A percentile compares a stretch with the other conserved stretches of the same genome.
phyloP scores from a whole-genome alignment of 1,284 basidiomycete species.

The Agroathelia rolfsii region DNA sequence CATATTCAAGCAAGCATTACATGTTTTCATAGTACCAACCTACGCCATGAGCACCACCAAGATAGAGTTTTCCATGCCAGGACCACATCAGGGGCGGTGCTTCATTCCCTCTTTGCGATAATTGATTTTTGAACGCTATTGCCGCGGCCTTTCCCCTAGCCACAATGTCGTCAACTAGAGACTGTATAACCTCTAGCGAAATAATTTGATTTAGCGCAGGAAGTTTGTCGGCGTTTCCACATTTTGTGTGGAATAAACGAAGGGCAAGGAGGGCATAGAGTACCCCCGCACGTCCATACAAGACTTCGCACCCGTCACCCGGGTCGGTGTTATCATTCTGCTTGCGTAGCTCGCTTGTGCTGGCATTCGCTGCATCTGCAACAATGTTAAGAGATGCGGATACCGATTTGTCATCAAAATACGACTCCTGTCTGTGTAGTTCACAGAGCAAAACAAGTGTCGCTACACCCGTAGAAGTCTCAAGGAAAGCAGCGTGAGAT shows the following conservation, averaged over 20 bases:
- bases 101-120: slow-evolving; percentile 11
- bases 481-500: too few species aligned
- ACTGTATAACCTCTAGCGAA: slow-evolving; percentile 21
- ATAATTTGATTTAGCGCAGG: slow-evolving; percentile 11
- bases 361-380: too few species aligned
- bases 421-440: too few species aligned
- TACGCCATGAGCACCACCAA: slow-evolving; percentile 47
- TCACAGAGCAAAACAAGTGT: too few species aligned
- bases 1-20: background rate
- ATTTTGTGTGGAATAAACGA: slow-evolving; percentile 16
- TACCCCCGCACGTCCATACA: slow-evolving; percentile 47
- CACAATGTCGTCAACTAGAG: slow-evolving; percentile 36
- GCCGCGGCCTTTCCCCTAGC: slow-evolving; percentile 33
- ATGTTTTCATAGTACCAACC: slow-evolving; percentile 23
- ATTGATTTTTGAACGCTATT: slow-evolving; percentile 18
- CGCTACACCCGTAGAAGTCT: too few species aligned
- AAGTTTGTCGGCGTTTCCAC: background rate
- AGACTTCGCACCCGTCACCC: slow-evolving; percentile 44
- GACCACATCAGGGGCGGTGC: slow-evolving; percentile 43
- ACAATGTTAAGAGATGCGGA: too few species aligned
- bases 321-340: too few species aligned
- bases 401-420: too few species aligned
- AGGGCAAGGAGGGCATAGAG: slow-evolving; percentile 40
- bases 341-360: too few species aligned
- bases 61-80: slow-evolving; percentile 43